Evolutionary conservation across 495 filamentous ascomycete species (phyloP), one percentile per base, ranked within the genome.

Genomic region (Penicillium simplicissimum): DNA sequence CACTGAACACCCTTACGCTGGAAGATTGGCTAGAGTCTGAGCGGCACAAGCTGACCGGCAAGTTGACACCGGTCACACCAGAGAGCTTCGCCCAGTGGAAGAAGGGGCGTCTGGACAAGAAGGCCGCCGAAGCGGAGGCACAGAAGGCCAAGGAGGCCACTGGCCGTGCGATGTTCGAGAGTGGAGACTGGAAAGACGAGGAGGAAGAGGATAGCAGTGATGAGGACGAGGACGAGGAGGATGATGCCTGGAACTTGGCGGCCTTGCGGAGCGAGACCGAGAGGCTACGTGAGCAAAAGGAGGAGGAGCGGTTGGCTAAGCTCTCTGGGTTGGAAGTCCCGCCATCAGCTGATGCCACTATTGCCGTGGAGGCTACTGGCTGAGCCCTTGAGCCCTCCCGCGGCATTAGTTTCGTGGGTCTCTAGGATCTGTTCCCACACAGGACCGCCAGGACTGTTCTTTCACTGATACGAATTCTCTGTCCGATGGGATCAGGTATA

Each of bases 11-110:
- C 17, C 81, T 99, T 52, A 99, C 95, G 2, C 81, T 99, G 48
- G 95, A 99, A 79, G 95, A 99, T 74, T 99, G 95, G 82, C 79
- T 99, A 40, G 95, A 99, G 76, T 90, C 88, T 13, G 92, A 97
- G 79, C 84, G 95, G 63, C 92, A 96, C 72, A 97, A 97, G 71
- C 84, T 99, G 51, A 92, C 88, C 1, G 95, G 95, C 47, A 91
- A 80, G 0, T 80, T 97, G 56, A 99, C 95, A 23, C 96, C 96
- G 19, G 95, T 99, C 56, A 99, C 87, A 3, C 87, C 88, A 8
- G 94, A 98, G 72, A 84, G 85, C 1, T 99, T 99, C 71, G 91
- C 90, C 54, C 90, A 90, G 61, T 99, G 95, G 93, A 99, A 98
- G 84, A 88, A 91, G 77, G 88, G 92, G 49, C 88, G 95, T 47